Base-by-base conservation (phyloP, 1,284 basidiomycete genomes). In the Sparassis latifolia region DNA sequence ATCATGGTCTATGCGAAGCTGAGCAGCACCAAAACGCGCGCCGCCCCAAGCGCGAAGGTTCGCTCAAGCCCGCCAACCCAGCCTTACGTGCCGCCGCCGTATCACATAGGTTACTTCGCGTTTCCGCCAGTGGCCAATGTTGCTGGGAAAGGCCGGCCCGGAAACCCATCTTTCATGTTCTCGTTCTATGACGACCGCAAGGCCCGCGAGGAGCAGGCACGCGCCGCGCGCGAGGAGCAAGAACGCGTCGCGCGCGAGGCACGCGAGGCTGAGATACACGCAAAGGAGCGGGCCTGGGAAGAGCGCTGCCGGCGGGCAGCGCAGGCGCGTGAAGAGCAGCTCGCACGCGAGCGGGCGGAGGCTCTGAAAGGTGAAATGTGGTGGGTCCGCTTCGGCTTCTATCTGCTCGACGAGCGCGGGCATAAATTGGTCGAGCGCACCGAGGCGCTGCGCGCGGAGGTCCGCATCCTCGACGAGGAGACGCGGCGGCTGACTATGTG, bases 351-450 rank as follows among this genome's bases (percentile, higher is more conserved):
- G 49, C 65, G 57, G 10, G 59, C 52, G 20, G 61, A 69, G 12
- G 62, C 65, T 10, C 60, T 68, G 29, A 54, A 49, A 42, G 77
- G 77, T 39, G 81, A 83, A 58, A 71, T 79, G 47, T 74, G 73
- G 12, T 83, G 80, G 79, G 80, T 84, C 1, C 71, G 77, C 3
- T 71, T 70, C 7, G 82, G 81, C 29, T 79, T 80, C 1, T 63
- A 77, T 27, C 69, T 84, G 32, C 71, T 76, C 42, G 77, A 82
- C 57, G 65, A 66, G 39, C 56, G 69, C 10, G 80, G 82, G 4
- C 68, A 67, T 48, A 70, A 76, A 45, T 79, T 84, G 61, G 66
- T 62, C 55, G 67, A 58, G 20, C 73, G 78, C 41, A 83, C 80
- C 2, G 67, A 71, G 47, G 60, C 63, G 28, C 63, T 78, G 20